Base-by-base conservation (phyloP, 2,329 filamentous ascomycete species). In the Ophiocordyceps sinensis region DNA sequence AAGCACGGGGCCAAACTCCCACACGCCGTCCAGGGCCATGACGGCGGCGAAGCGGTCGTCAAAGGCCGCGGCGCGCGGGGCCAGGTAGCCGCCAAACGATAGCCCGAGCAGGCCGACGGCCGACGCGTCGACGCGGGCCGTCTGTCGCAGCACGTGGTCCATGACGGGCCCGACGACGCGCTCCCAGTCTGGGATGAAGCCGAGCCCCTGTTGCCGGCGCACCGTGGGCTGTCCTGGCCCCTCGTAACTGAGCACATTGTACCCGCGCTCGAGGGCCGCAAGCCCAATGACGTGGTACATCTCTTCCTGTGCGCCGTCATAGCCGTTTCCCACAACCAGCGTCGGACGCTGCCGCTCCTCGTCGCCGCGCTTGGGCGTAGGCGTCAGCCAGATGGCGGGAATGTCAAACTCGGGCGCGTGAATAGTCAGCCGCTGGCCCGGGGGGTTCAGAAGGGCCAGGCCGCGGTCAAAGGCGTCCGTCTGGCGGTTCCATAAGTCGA, bases 161-260 rank as follows among this genome's bases (percentile, higher is more conserved):
- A 69, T 49, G 2, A 67, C 50, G 0, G 64, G 63, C 0, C 54
- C 59, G 7, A 64, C 53, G 2, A 62, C 64, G 11, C 50, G 51
- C 47, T 66, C 61, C 65, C 65, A 70, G 5, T 68, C 56, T 0
- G 54, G 50, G 40, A 66, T 67, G 48, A 70, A 70, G 2, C 65
- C 65, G 0, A 66, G 39, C 11, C 56, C 49, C 39, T 70, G 63
- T 0, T 62, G 42, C 1, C 66, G 60, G 9, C 60, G 57, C 2
- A 65, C 59, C 1, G 53, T 59, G 1, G 59, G 56, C 46, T 70
- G 66, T 0, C 66, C 66, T 0, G 66, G 66, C 0, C 67, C 67
- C 41, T 71, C 67, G 41, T 63, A 70, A 0, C 60, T 62, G 9
- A 68, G 50, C 43, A 54, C 54, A 41, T 63, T 65, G 46, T 55